Evolutionary conservation across 768 basidiomycete genomes (phyloP).

Genomic region (Aureoboletus auriporus): DNA sequence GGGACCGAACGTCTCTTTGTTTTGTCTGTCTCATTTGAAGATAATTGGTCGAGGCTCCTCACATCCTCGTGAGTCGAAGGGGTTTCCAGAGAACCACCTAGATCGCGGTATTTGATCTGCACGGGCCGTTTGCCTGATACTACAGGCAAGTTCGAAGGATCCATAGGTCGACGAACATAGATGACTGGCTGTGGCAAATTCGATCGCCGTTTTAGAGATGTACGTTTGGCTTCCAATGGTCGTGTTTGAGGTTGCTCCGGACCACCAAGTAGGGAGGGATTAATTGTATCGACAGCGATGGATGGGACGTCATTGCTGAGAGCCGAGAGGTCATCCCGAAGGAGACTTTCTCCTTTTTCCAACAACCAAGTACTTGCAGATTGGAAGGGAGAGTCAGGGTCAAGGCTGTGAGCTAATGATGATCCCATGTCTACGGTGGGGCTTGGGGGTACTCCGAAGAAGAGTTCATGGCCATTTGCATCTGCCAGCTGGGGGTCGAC

Average conservation of each 20-base stretch:
- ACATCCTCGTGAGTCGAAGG: neutral
- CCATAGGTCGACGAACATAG: conserved; percentile 27
- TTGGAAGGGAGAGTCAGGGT: neutral
- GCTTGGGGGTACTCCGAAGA: conserved; percentile 27
- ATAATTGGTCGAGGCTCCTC: neutral
- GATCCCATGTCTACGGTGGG: conserved; percentile 7
- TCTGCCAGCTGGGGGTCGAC: conserved; percentile 6
- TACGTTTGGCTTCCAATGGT: neutral
- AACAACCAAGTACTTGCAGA: conserved; percentile 6
- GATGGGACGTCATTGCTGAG: neutral
- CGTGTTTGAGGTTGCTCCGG: conserved; percentile 3
- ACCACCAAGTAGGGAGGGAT: conserved; percentile 27
- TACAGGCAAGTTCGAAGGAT: conserved; percentile 18
- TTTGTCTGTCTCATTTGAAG: neutral
- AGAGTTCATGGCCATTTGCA: conserved; percentile 11
- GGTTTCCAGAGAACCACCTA: neutral
- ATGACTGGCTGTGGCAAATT: conserved; percentile 24
- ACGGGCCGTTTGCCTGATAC: conserved; percentile 21
- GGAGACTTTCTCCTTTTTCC: neutral
- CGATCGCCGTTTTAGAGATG: conserved; percentile 6
- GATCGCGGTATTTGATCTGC: conserved; percentile 29
- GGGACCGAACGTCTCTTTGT: conserved; percentile 7
- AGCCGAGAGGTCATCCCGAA: neutral
- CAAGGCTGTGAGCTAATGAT: neutral
- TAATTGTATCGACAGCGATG: conserved; percentile 18